These are phyloP conservation scores for Trypanosoma platydactyli DNA, from an alignment of 208 protist species.

Conservation along the genomic window DNA sequence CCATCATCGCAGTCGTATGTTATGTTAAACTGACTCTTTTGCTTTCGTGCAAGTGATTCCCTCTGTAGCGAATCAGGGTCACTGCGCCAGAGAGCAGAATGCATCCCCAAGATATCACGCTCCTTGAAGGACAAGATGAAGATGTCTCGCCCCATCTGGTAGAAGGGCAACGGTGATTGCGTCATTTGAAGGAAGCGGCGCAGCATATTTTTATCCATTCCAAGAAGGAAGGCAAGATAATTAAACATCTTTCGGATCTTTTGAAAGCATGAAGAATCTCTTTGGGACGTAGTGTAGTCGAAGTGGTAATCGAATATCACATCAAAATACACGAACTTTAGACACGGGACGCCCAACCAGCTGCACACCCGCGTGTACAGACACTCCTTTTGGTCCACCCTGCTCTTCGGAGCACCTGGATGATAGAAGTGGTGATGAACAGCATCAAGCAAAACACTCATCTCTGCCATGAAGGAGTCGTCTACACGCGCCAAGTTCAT, in stretches of 20 bases:
- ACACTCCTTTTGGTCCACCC: slow-evolving; percentile 17
- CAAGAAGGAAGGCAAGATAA: slow-evolving; percentile 36
- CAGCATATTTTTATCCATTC: slow-evolving; percentile 31
- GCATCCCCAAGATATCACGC: slow-evolving; percentile 30
- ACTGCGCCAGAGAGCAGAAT: slow-evolving; percentile 30
- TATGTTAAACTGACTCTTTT: slow-evolving; percentile 28
- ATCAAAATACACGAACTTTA: slow-evolving; percentile 33
- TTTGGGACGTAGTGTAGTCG: neutral
- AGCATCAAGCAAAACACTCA: slow-evolving; percentile 30
- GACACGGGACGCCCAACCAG: slow-evolving; percentile 12
- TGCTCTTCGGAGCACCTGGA: slow-evolving; percentile 25
- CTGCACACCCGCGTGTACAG: slow-evolving; percentile 27
- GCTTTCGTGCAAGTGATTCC: slow-evolving; percentile 11
- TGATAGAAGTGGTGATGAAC: slow-evolving; percentile 30
- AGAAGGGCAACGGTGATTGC: slow-evolving; percentile 35
- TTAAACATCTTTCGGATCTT: slow-evolving; percentile 38
- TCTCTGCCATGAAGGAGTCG: slow-evolving; percentile 33
- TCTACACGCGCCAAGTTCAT: slow-evolving; percentile 37
- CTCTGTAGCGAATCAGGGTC: slow-evolving; percentile 21
- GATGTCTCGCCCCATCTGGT: slow-evolving; percentile 28
- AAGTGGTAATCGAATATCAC: slow-evolving; percentile 38
- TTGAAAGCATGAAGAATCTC: neutral
- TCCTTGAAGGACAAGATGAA: slow-evolving; percentile 31
- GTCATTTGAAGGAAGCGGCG: slow-evolving; percentile 37
- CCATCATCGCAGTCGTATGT: slow-evolving; percentile 30